These are phyloP conservation scores for Neocatenulostroma microsporum DNA, from an alignment of 2,329 filamentous ascomycete genomes.

Conservation along the genomic window DNA sequence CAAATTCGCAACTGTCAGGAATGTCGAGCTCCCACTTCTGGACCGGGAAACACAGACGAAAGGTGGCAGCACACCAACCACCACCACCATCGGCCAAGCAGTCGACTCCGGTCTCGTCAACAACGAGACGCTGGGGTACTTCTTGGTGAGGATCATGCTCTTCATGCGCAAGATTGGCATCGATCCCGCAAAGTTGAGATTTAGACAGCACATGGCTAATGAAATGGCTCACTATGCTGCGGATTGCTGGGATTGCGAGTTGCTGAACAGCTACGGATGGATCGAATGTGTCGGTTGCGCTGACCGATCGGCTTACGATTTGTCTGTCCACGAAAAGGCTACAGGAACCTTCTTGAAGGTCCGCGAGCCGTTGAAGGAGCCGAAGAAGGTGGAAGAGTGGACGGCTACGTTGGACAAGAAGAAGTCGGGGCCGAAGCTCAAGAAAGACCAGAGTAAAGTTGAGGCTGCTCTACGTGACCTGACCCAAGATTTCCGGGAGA, in stretches of 20 bases:
- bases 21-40: constrained; percentile 75
- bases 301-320: constrained; percentile 88
- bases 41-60: constrained; percentile 78
- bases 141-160: constrained; percentile 83
- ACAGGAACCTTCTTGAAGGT: constrained; percentile 82
- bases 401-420: constrained; percentile 84
- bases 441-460: constrained; percentile 83
- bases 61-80: constrained; percentile 69
- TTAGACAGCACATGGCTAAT: constrained; percentile 92
- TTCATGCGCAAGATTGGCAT: constrained; percentile 86
- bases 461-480: constrained; percentile 70
- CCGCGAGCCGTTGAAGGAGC: constrained; percentile 69
- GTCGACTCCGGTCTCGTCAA: constrained; percentile 77
- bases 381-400: constrained; percentile 77
- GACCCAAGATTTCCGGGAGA: constrained; percentile 72
- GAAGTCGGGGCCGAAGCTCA: constrained; percentile 90
- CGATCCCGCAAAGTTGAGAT: constrained; percentile 80
- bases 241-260: constrained; percentile 97
- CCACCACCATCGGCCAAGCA: constrained; percentile 74
- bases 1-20: constrained; percentile 76
- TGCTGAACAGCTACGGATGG: constrained; percentile 89
- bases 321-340: constrained; percentile 86
- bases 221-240: constrained; percentile 90
- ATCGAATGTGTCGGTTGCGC: constrained; percentile 97
- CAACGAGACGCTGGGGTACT: constrained; percentile 97